phyloP scores from a whole-genome alignment of 1,139 yeast species.

The Pneumocystis carinii region DNA sequence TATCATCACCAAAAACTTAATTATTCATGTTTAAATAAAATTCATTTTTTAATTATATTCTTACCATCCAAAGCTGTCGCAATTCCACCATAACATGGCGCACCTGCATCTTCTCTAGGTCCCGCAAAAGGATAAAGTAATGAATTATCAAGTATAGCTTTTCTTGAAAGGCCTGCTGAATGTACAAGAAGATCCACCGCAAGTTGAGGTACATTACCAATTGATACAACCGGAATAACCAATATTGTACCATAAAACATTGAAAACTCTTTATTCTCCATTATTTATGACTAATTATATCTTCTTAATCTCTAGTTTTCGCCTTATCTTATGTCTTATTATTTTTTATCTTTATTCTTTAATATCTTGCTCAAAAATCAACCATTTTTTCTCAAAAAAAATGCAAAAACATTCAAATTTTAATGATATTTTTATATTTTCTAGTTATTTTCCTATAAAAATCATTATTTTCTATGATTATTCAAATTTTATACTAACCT shows the following conservation, averaged over 20 bases:
- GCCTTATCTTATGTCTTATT: neutral
- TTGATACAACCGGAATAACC: conserved; percentile 63
- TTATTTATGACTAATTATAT: neutral
- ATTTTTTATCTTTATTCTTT: neutral
- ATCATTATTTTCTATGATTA: no score
- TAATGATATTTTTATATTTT: neutral
- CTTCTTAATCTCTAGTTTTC: neutral
- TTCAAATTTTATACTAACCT: no score
- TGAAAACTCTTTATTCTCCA: neutral
- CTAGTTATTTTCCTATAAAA: neutral
- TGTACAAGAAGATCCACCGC: conserved; percentile 60
- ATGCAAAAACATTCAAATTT: neutral
- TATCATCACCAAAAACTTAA: conserved; percentile 24
- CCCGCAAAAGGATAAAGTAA: conserved; percentile 72
- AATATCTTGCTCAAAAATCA: neutral
- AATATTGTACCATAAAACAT: neutral
- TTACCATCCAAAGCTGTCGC: conserved; percentile 10
- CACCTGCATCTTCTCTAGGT: conserved; percentile 30
- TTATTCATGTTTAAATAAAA: conserved; percentile 48
- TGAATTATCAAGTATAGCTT: conserved; percentile 43
- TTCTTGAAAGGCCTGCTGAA: conserved; percentile 37
- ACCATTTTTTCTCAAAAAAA: neutral
- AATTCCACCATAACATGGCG: neutral
- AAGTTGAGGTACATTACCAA: conserved; percentile 83
- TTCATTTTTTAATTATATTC: neutral